Percentiles rank a stretch among this genome's conserved stretches.
phyloP scores from a whole-genome alignment of 495 filamentous ascomycete species.

The Neurospora sp. region DNA sequence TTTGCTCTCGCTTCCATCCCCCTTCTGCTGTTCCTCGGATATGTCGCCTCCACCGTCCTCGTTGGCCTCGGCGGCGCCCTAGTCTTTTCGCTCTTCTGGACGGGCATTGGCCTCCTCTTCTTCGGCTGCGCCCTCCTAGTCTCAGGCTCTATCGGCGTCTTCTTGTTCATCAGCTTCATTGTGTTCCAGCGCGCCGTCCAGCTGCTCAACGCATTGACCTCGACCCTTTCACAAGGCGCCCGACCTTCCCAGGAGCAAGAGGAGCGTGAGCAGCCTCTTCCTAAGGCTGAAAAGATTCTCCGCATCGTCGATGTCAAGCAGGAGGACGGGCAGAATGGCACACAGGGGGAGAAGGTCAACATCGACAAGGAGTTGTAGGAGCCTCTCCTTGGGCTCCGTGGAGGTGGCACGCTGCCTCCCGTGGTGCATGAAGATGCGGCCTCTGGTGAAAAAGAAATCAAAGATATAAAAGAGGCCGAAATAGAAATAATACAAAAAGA shows the following conservation, averaged over 20 bases:
- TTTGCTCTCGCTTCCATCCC: constrained; percentile 29
- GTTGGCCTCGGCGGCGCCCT: constrained; percentile 46
- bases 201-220: not conserved
- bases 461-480: not conserved
- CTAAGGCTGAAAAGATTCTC: not conserved
- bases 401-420: not conserved
- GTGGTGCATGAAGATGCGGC: not conserved
- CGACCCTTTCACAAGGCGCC: not conserved
- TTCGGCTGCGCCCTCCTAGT: constrained; percentile 54
- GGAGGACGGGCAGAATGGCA: not conserved
- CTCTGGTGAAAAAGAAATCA: not conserved
- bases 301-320: not conserved
- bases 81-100: constrained; percentile 52
- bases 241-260: not conserved
- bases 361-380: not conserved
- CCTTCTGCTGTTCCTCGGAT: constrained; percentile 50
- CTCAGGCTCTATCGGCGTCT: constrained; percentile 43
- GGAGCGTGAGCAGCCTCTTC: not conserved
- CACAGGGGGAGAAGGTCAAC: not conserved
- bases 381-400: not conserved
- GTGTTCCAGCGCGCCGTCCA: not conserved
- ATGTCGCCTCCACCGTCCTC: constrained; percentile 43
- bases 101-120: constrained; percentile 51
- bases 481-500: not conserved
- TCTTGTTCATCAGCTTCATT: constrained; percentile 29